phyloP scores from a whole-genome alignment of 306 rosid genomes.

The Dalbergia cochinchinensis region DNA sequence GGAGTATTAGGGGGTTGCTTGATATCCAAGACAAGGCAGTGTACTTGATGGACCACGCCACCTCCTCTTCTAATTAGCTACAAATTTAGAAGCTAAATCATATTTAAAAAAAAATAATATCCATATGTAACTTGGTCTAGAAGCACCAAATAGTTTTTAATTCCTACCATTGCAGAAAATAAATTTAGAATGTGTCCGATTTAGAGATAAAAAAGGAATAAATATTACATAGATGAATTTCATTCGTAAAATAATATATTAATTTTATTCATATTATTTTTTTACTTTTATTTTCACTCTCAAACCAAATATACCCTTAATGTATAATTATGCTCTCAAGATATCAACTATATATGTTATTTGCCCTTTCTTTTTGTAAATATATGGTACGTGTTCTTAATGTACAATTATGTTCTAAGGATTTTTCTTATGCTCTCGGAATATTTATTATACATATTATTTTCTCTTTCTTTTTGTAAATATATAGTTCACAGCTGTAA shows the following conservation, averaged over 20 bases:
- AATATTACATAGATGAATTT: no score
- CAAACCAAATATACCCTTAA: no score
- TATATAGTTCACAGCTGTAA: not conserved
- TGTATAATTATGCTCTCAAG: no score
- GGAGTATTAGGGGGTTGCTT: constrained; percentile 71
- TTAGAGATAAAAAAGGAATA: no score
- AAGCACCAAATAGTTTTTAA: constrained; percentile 53
- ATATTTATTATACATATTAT: not conserved
- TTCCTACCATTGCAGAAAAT: not conserved
- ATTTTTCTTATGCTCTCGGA: no score
- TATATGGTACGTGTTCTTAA: no score
- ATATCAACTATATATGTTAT: no score
- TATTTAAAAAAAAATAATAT: constrained; percentile 9
- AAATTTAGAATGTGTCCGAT: not conserved
- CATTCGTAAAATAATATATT: no score
- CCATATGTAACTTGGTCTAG: constrained; percentile 53
- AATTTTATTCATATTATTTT: no score
- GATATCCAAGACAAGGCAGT: constrained; percentile 85
- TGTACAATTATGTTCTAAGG: no score
- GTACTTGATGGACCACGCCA: constrained; percentile 90
- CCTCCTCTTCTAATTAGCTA: constrained; percentile 63
- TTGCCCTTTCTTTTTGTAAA: no score
- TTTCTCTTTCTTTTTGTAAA: not conserved
- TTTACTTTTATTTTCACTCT: no score
- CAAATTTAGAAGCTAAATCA: constrained; percentile 39